These are phyloP conservation scores for Coemansia sp. DNA, from an alignment of 371 early-diverging fungal species.

Conservation along the genomic window DNA sequence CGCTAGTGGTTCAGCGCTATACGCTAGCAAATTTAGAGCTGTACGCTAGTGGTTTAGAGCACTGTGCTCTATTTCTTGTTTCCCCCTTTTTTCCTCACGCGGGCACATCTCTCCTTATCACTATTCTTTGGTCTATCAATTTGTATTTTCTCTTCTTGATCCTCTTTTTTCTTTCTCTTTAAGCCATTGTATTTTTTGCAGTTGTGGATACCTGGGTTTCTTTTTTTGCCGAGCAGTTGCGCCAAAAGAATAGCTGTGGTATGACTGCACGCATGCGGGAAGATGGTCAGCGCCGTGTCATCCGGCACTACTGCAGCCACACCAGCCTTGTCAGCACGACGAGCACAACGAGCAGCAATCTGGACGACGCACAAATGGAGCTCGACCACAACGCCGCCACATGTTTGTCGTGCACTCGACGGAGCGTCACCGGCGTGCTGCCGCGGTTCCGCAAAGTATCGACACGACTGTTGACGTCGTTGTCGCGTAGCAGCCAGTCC, in stretches of 20 bases:
- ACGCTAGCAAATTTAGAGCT: too few relatives aligned
- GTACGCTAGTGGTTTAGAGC: neutral
- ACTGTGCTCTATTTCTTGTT: neutral
- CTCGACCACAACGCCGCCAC: constrained; percentile 25
- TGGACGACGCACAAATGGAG: constrained; percentile 9
- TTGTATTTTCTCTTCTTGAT: constrained; percentile 4
- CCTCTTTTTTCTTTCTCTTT: neutral
- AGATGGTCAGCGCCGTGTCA: constrained; percentile 19
- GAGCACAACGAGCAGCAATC: constrained; percentile 9
- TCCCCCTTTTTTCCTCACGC: neutral
- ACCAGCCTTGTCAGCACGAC: constrained; percentile 25
- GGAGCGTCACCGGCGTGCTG: constrained; percentile 36
- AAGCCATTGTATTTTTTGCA: neutral
- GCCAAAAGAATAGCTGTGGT: constrained; percentile 1
- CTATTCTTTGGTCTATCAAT: neutral
- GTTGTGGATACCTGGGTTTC: neutral
- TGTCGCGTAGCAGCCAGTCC: constrained; percentile 31
- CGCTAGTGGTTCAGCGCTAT: too few relatives aligned
- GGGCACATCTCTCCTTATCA: neutral
- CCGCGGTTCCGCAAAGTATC: constrained; percentile 42
- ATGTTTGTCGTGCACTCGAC: constrained; percentile 44
- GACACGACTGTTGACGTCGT: constrained; percentile 24
- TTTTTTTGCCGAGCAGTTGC: neutral
- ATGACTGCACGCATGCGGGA: constrained; percentile 22
- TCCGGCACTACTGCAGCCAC: constrained; percentile 33